phyloP scores from a whole-genome alignment of 768 basidiomycete species.

The Amanita pallidorosea region DNA sequence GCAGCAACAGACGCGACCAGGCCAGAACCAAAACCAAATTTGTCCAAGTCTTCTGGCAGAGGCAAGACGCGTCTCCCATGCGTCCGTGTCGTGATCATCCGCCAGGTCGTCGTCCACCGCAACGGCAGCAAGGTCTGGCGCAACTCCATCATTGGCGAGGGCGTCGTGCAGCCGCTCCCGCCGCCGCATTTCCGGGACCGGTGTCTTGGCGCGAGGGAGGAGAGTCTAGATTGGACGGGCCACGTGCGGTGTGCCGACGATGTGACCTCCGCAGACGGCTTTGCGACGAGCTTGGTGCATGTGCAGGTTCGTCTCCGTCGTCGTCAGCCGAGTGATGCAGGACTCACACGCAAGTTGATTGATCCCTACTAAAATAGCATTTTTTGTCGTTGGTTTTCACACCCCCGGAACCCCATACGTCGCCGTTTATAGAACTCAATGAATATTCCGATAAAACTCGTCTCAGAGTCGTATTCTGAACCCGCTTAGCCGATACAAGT shows the following conservation, averaged over 20 bases:
- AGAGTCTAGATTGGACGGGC: conserved; percentile 54
- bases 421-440: conserved; percentile 29
- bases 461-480: conserved; percentile 42
- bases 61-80: conserved; percentile 15
- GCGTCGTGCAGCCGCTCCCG: conserved; percentile 33
- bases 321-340: conserved; percentile 1
- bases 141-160: conserved; percentile 36
- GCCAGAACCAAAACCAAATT: neutral
- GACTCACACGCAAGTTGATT: neutral
- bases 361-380: conserved; percentile 36
- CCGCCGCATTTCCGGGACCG: conserved; percentile 17
- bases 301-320: conserved; percentile 27
- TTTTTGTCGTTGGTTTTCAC: conserved; percentile 40
- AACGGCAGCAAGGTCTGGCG: conserved; percentile 24
- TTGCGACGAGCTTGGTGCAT: conserved; percentile 30
- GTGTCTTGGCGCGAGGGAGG: conserved; percentile 12
- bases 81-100: conserved; percentile 37
- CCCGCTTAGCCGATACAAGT: neutral
- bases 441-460: conserved; percentile 42
- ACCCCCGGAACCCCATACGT: conserved; percentile 24
- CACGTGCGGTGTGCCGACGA: conserved; percentile 28
- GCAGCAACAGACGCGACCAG: neutral
- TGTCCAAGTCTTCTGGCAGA: neutral
- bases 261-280: conserved; percentile 29
- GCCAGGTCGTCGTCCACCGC: conserved; percentile 31